Conservation (phyloP, 441 rosid species). For the Adansonia madagascariensis region DNA sequence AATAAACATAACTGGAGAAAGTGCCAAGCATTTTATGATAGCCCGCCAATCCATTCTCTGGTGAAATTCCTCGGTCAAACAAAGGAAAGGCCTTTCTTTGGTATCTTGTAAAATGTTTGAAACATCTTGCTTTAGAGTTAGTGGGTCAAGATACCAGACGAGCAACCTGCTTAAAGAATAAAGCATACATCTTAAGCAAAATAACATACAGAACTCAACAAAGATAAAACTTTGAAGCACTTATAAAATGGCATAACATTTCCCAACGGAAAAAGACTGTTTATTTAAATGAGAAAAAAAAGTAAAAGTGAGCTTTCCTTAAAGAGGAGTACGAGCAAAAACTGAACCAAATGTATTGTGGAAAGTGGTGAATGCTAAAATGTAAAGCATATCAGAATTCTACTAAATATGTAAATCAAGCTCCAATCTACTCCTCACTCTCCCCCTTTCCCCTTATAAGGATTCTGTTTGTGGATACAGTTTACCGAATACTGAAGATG, state of each 20-base stretch:
- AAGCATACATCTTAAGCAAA: background rate
- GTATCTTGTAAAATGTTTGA: slow-evolving; percentile 57
- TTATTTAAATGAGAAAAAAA: background rate
- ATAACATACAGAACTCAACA: background rate
- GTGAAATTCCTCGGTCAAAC: slow-evolving; percentile 51
- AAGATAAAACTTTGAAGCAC: background rate
- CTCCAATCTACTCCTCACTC: background rate
- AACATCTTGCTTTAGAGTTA: slow-evolving; percentile 56
- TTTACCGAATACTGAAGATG: background rate
- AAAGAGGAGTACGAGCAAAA: background rate
- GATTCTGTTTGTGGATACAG: background rate
- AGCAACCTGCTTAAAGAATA: slow-evolving; percentile 52
- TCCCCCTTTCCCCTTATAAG: background rate
- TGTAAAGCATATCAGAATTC: background rate
- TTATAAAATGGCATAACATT: slow-evolving; percentile 2
- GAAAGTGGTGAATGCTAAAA: background rate
- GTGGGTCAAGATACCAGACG: slow-evolving; percentile 73
- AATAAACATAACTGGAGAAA: slow-evolving; percentile 59
- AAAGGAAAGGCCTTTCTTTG: slow-evolving; percentile 66
- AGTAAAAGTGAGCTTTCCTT: background rate
- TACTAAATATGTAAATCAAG: background rate
- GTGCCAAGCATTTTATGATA: slow-evolving; percentile 48
- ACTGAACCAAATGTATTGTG: background rate
- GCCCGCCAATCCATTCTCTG: slow-evolving; percentile 64
- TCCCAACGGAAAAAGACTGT: background rate